These are phyloP conservation scores for Suillus luteus DNA, from an alignment of 768 basidiomycete species.

Conservation along the genomic window DNA sequence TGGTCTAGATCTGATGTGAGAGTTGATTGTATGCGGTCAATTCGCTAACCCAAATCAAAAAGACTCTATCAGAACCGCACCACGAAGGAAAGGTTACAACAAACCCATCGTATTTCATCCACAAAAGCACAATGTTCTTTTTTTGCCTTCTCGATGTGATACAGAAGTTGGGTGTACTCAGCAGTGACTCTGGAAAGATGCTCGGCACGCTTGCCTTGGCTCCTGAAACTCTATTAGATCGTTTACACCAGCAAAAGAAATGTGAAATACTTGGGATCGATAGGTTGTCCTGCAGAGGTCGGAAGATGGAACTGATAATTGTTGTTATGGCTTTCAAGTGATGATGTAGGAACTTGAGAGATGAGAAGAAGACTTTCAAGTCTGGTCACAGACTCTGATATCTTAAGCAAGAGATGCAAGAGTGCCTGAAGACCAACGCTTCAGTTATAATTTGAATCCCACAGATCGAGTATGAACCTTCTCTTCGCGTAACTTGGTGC, in stretches of 20 bases:
- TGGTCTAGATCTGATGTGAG: slow-evolving; percentile 86
- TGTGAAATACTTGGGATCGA: slow-evolving; percentile 39
- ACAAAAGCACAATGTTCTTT: slow-evolving; percentile 79
- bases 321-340: slow-evolving; percentile 33
- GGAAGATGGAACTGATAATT: slow-evolving; percentile 37
- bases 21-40: slow-evolving; percentile 82
- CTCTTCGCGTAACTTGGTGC: slow-evolving; percentile 80
- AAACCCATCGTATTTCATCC: slow-evolving; percentile 83
- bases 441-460: slow-evolving; percentile 10
- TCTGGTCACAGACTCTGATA: slow-evolving; percentile 88
- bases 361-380: slow-evolving; percentile 83
- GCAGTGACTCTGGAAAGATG: slow-evolving; percentile 82
- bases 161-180: slow-evolving; percentile 91
- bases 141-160: slow-evolving; percentile 83
- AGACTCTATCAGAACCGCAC: neutral
- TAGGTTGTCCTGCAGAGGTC: slow-evolving; percentile 29
- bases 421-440: slow-evolving; percentile 54
- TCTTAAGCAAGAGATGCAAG: slow-evolving; percentile 84
- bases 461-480: slow-evolving; percentile 48
- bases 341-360: slow-evolving; percentile 44
- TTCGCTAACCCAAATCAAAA: slow-evolving; percentile 52
- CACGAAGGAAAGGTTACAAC: slow-evolving; percentile 28
- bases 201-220: slow-evolving; percentile 68
- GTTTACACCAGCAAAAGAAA: slow-evolving; percentile 1
- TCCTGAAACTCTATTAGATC: slow-evolving; percentile 39